A percentile compares a stretch with the other conserved stretches of the same genome.
phyloP scores from a whole-genome alignment of 805 yeast species.

The Starmerella khaoyaiensis region DNA sequence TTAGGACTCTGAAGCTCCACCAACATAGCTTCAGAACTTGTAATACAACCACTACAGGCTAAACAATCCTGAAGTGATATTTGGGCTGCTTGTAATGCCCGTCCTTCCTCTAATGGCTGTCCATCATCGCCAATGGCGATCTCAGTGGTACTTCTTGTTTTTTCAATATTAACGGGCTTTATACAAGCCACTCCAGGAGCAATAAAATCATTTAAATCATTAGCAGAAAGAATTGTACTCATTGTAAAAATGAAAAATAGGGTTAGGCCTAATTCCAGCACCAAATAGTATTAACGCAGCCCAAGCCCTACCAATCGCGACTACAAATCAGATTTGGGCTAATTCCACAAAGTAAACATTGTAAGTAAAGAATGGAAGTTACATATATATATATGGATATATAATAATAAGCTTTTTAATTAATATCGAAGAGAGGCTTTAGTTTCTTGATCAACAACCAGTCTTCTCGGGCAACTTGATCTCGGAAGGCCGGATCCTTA shows the following conservation, averaged over 20 bases:
- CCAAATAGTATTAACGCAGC: neutral
- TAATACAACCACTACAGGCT: constrained; percentile 94
- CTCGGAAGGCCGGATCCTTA: constrained; percentile 96
- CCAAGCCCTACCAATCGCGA: no score
- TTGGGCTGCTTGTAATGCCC: constrained; percentile 51
- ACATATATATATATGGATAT: neutral
- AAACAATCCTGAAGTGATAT: constrained; percentile 84
- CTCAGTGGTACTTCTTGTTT: constrained; percentile 32
- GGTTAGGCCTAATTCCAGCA: neutral
- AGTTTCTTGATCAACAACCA: constrained; percentile 85
- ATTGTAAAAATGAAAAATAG: constrained; percentile 3
- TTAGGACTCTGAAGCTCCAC: constrained; percentile 83
- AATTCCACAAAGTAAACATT: no score
- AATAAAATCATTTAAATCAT: constrained; percentile 90
- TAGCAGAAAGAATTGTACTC: constrained; percentile 34
- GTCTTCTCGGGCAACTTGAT: constrained; percentile 84
- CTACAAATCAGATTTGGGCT: no score
- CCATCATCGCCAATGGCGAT: constrained; percentile 49
- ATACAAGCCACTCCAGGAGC: constrained; percentile 91
- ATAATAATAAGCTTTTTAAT: no score
- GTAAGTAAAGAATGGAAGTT: no score
- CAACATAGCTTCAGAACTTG: constrained; percentile 91
- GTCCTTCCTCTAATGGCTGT: constrained; percentile 54
- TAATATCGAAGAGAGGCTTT: constrained; percentile 78
- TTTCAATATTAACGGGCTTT: constrained; percentile 54